phyloP scores from a whole-genome alignment of 1,284 basidiomycete genomes.

The Trametes sp. region DNA sequence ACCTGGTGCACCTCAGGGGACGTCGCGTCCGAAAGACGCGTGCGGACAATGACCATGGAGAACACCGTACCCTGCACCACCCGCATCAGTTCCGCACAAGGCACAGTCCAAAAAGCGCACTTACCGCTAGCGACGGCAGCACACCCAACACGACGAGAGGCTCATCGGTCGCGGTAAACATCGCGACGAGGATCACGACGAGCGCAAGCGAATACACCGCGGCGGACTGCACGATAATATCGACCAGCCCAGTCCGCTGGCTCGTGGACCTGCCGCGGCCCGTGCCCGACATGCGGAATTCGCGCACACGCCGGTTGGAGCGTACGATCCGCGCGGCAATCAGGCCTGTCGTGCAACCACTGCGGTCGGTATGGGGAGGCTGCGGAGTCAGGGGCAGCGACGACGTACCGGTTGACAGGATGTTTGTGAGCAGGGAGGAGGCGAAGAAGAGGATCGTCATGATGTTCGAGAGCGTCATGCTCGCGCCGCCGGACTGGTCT shows the following conservation, averaged over 20 bases:
- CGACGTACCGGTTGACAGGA: slow-evolving; percentile 3
- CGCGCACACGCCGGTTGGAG: slow-evolving; percentile 4
- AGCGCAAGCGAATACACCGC: slow-evolving; percentile 5
- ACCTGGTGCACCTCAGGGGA: background rate
- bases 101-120: background rate
- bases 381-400: background rate
- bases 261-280: background rate
- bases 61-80: slow-evolving; percentile 3
- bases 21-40: slow-evolving; percentile 3
- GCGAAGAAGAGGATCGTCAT: slow-evolving; percentile 5
- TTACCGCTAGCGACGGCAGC: slow-evolving; percentile 7
- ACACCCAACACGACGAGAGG: slow-evolving; percentile 8
- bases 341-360: slow-evolving; percentile 1
- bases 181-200: slow-evolving; percentile 5
- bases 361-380: background rate
- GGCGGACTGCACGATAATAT: slow-evolving; percentile 14
- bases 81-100: background rate
- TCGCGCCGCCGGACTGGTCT: no score
- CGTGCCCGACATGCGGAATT: background rate
- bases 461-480: background rate
- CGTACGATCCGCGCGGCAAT: slow-evolving; percentile 4
- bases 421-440: slow-evolving; percentile 6
- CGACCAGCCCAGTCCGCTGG: background rate
- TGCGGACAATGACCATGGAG: slow-evolving; percentile 4
- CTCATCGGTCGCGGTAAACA: background rate